These are phyloP conservation scores for Phaeosphaeria sp. DNA, from an alignment of 2,329 filamentous ascomycete species.

Conservation along the genomic window DNA sequence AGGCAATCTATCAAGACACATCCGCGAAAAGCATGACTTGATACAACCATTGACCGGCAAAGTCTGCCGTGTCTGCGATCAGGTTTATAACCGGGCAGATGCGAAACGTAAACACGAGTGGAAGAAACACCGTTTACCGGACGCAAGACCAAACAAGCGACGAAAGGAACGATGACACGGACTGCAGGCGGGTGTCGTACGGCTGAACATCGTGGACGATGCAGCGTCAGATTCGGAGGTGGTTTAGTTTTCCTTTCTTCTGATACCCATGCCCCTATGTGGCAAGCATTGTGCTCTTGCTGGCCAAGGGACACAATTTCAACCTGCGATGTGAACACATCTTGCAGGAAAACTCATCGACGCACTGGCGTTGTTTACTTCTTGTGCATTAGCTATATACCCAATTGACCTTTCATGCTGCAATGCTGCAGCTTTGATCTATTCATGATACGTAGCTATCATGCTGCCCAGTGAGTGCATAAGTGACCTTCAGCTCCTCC, in stretches of 20 bases:
- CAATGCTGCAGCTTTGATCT: not conserved
- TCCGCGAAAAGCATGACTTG: not conserved
- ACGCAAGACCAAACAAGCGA: slow-evolving; percentile 17
- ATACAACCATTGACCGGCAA: not conserved
- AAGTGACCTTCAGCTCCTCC: not conserved
- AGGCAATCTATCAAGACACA: slow-evolving; percentile 18
- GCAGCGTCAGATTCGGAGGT: slow-evolving; percentile 12
- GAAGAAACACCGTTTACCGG: slow-evolving; percentile 11
- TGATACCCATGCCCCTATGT: not conserved
- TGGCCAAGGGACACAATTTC: not conserved
- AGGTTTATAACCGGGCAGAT: slow-evolving; percentile 13
- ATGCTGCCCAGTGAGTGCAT: not conserved
- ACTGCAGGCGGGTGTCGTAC: not conserved
- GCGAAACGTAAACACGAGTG: slow-evolving; percentile 24
- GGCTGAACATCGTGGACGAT: slow-evolving; percentile 3
- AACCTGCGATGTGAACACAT: not conserved
- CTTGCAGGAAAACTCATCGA: not conserved
- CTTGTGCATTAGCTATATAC: not conserved
- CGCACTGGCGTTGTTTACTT: not conserved
- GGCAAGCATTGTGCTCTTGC: not conserved
- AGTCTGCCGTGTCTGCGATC: slow-evolving; percentile 10
- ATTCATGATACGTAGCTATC: not conserved
- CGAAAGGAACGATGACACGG: not conserved
- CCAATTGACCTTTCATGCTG: not conserved
- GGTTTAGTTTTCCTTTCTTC: not conserved